These are phyloP conservation scores for Eucalyptus regnans DNA, from an alignment of 345 rosid species.

Conservation along the genomic window DNA sequence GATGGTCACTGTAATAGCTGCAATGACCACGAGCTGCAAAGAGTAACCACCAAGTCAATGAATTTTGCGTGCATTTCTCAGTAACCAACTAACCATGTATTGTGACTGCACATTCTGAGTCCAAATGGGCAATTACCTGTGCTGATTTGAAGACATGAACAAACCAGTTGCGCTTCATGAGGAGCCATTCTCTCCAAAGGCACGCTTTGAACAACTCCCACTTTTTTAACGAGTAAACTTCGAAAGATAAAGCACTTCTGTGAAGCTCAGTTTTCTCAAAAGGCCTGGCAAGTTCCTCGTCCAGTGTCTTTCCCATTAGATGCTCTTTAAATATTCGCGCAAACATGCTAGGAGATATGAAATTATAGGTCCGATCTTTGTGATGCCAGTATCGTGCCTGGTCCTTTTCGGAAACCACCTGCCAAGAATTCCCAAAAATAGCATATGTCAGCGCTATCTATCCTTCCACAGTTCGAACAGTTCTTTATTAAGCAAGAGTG, in stretches of 20 bases:
- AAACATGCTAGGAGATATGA: conserved; percentile 35
- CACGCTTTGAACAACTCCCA: conserved; percentile 60
- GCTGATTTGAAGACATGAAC: conserved; percentile 21
- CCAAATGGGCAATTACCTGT: conserved; percentile 11
- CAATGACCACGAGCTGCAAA: conserved; percentile 24
- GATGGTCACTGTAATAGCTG: conserved; percentile 20
- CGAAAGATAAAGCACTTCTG: conserved; percentile 29
- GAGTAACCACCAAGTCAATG: neutral
- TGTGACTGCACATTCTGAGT: neutral
- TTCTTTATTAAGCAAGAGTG: neutral
- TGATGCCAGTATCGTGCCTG: conserved; percentile 53
- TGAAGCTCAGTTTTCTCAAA: conserved; percentile 15
- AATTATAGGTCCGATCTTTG: conserved; percentile 14
- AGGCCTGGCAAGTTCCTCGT: conserved; percentile 27
- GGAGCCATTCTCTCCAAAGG: conserved; percentile 48
- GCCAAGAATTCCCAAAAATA: neutral
- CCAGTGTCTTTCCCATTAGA: conserved; percentile 19
- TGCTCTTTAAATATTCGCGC: conserved; percentile 17
- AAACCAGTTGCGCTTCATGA: conserved; percentile 38
- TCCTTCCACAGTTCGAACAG: neutral
- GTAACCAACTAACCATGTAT: neutral
- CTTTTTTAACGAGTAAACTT: conserved; percentile 25
- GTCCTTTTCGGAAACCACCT: conserved; percentile 56
- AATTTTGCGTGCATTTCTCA: neutral
- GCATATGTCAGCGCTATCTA: neutral